Evolutionary conservation across 2,329 filamentous ascomycete species (phyloP).

Genomic region (Dothideomycetes sp.): DNA sequence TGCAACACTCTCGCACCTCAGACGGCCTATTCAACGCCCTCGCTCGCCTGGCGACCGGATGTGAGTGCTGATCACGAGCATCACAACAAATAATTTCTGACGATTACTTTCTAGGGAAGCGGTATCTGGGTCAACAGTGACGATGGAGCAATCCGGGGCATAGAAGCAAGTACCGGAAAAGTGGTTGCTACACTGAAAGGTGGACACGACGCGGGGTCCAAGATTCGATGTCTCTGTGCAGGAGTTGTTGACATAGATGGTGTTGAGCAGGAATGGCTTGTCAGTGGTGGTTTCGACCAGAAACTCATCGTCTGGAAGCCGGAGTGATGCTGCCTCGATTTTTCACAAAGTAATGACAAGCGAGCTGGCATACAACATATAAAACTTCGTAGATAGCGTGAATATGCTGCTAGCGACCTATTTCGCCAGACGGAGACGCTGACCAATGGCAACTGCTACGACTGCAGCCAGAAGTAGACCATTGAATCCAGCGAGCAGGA

Average conservation of each 20-base stretch:
- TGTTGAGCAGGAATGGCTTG: conserved; percentile 39
- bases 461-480: conserved; percentile 49
- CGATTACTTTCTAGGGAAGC: neutral
- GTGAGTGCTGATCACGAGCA: conserved; percentile 27
- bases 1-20: conserved; percentile 52
- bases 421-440: neutral
- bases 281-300: conserved; percentile 56
- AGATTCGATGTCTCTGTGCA: conserved; percentile 48
- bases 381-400: neutral
- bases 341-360: too few relatives aligned
- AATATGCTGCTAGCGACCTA: neutral
- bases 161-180: conserved; percentile 49
- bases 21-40: conserved; percentile 52
- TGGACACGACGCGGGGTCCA: conserved; percentile 46
- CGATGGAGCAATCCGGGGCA: conserved; percentile 49
- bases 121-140: conserved; percentile 56
- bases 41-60: conserved; percentile 50
- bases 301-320: conserved; percentile 46
- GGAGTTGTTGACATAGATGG: conserved; percentile 27
- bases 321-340: too few relatives aligned
- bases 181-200: conserved; percentile 37
- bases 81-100: neutral
- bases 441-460: conserved; percentile 8
- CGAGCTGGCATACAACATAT: neutral
- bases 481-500: conserved; percentile 88